These are phyloP conservation scores for Xylariaceae sp. DNA, from an alignment of 2,329 filamentous ascomycete genomes.

Conservation along the genomic window DNA sequence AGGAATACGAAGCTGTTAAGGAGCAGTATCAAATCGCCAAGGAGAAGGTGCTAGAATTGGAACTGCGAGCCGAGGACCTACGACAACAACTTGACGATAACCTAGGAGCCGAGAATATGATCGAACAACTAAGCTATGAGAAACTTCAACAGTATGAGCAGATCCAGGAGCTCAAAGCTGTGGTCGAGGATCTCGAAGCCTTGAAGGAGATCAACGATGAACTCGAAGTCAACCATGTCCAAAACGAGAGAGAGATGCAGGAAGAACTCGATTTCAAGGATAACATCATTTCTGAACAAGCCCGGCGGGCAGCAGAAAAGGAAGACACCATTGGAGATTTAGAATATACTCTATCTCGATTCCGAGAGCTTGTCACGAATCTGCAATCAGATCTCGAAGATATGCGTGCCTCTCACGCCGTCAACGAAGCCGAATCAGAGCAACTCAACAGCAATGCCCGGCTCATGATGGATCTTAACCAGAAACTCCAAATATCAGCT, in stretches of 20 bases:
- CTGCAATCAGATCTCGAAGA: conserved; percentile 89
- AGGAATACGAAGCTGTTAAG: conserved; percentile 70
- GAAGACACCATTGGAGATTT: conserved; percentile 84
- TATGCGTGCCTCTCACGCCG: conserved; percentile 88
- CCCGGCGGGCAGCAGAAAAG: conserved; percentile 74
- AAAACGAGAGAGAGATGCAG: conserved; percentile 92
- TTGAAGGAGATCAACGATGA: conserved; percentile 94
- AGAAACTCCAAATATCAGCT: conserved; percentile 89
- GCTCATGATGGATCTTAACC: conserved; percentile 95
- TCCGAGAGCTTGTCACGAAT: conserved; percentile 86
- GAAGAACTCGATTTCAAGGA: conserved; percentile 92
- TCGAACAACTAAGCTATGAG: conserved; percentile 87
- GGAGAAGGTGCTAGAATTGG: conserved; percentile 74
- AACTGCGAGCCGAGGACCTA: conserved; percentile 82
- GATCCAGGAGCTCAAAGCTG: conserved; percentile 80
- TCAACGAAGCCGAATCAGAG: conserved; percentile 91
- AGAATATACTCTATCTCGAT: conserved; percentile 87
- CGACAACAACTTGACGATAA: conserved; percentile 90
- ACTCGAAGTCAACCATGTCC: conserved; percentile 89
- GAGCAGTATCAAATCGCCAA: conserved; percentile 73
- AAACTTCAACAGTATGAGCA: conserved; percentile 85
- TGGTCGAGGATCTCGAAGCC: conserved; percentile 86
- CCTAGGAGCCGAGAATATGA: conserved; percentile 88
- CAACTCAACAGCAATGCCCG: conserved; percentile 87
- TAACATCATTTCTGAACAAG: conserved; percentile 81